Conservation (phyloP, 768 basidiomycete genomes). For the Kockovaella imperatae region DNA sequence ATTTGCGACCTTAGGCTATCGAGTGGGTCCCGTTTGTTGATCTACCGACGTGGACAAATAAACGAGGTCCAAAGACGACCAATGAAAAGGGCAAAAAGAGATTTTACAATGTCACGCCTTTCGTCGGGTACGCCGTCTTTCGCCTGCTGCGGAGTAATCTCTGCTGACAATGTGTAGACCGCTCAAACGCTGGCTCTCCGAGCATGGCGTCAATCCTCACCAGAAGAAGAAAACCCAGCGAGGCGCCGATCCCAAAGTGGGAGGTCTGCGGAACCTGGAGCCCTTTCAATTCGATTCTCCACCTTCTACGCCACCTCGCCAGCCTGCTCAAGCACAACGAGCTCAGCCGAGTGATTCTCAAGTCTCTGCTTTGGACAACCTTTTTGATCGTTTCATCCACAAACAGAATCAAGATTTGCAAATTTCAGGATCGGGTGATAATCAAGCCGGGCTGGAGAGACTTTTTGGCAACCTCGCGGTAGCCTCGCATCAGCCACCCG, state of each 20-base stretch:
- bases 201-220: slow-evolving; percentile 20
- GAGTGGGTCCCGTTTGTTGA: slow-evolving; percentile 88
- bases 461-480: slow-evolving; percentile 23
- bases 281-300: slow-evolving; percentile 26
- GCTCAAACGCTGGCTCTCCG: slow-evolving; percentile 31
- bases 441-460: slow-evolving; percentile 21
- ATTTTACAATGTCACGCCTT: slow-evolving; percentile 92
- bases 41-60: slow-evolving; percentile 77
- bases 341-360: neutral
- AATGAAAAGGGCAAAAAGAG: slow-evolving; percentile 52
- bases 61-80: slow-evolving; percentile 50
- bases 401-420: slow-evolving; percentile 26
- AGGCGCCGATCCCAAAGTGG: neutral
- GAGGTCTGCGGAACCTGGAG: slow-evolving; percentile 16
- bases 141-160: neutral
- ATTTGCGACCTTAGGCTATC: slow-evolving; percentile 61
- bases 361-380: slow-evolving; percentile 22
- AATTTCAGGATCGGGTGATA: slow-evolving; percentile 9
- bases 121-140: slow-evolving; percentile 54
- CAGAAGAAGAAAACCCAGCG: slow-evolving; percentile 3
- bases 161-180: slow-evolving; percentile 16
- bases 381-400: slow-evolving; percentile 27
- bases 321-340: too few species aligned
- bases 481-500: too few species aligned
- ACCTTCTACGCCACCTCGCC: neutral